A percentile compares a stretch with the other conserved stretches of the same genome.
These are phyloP conservation scores for Chaetomium fimeti DNA, from an alignment of 495 filamentous ascomycete species.

Conservation along the genomic window DNA sequence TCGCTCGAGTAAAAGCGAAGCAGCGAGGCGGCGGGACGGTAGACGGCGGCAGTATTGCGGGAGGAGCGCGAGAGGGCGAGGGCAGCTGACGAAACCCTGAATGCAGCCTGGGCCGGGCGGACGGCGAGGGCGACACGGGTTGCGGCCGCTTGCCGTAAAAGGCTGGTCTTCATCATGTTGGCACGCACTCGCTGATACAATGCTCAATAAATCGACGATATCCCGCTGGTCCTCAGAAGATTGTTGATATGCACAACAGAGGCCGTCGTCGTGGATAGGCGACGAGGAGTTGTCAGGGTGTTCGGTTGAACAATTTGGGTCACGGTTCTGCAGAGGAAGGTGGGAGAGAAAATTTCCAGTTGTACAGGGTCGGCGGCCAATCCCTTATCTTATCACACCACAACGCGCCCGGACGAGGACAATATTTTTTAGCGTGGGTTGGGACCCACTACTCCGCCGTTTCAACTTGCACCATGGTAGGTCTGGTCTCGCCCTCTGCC, in stretches of 20 bases:
- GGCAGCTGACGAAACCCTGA: conserved; percentile 26
- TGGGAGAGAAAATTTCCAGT: conserved; percentile 21
- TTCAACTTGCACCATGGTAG: no score
- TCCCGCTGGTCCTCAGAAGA: neutral
- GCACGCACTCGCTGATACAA: conserved; percentile 1
- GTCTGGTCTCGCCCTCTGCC: no score
- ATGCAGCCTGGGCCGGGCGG: conserved; percentile 31
- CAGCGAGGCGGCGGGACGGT: conserved; percentile 26
- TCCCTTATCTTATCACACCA: conserved; percentile 22
- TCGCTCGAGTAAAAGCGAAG: conserved; percentile 43
- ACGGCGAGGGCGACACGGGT: conserved; percentile 30
- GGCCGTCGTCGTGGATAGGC: neutral
- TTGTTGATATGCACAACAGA: conserved; percentile 7
- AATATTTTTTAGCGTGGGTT: neutral
- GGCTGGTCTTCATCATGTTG: conserved; percentile 35
- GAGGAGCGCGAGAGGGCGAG: conserved; percentile 23
- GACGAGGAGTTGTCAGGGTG: conserved; percentile 9
- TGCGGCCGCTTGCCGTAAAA: conserved; percentile 34
- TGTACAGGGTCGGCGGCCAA: neutral
- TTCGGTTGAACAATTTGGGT: neutral
- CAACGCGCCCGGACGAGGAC: neutral
- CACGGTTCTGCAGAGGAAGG: conserved; percentile 5
- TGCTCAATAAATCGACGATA: neutral
- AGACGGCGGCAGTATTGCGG: conserved; percentile 14
- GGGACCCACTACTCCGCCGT: neutral